Evolutionary conservation across 768 basidiomycete species (phyloP).

Genomic region (Pisolithus tinctorius): DNA sequence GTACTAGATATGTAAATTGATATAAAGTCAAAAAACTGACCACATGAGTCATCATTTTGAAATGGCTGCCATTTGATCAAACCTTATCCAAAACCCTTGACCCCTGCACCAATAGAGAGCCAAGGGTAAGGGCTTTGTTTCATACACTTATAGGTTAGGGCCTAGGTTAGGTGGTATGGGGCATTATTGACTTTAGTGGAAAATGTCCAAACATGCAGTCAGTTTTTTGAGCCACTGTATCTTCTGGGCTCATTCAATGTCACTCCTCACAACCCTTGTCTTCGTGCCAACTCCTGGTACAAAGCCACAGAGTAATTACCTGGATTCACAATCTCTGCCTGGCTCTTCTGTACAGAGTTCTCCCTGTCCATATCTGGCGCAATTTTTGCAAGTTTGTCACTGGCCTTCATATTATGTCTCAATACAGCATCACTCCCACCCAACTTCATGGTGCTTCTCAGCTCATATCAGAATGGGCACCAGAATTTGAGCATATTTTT

Average conservation of each 20-base stretch:
- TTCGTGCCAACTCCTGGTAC: not conserved
- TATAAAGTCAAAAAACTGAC: no score
- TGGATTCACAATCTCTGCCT: conserved; percentile 1
- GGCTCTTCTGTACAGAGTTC: not conserved
- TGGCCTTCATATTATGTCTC: not conserved
- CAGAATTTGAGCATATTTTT: conserved; percentile 24
- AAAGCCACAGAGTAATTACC: not conserved
- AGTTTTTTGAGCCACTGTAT: not conserved
- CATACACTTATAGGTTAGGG: no score
- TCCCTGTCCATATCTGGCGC: not conserved
- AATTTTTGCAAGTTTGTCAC: not conserved
- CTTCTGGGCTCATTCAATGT: conserved; percentile 14
- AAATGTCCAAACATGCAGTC: no score
- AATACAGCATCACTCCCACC: not conserved
- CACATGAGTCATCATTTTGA: no score
- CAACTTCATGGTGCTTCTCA: not conserved
- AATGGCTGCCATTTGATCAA: no score
- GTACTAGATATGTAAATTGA: no score
- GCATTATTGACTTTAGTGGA: no score
- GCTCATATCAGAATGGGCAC: conserved; percentile 13
- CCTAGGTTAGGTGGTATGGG: no score
- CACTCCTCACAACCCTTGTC: conserved; percentile 13
- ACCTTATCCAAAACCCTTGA: no score
- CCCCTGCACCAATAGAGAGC: no score
- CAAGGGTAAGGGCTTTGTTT: no score